Conservation (phyloP, 768 basidiomycete genomes). For the Cystofilobasidium capitatum region DNA sequence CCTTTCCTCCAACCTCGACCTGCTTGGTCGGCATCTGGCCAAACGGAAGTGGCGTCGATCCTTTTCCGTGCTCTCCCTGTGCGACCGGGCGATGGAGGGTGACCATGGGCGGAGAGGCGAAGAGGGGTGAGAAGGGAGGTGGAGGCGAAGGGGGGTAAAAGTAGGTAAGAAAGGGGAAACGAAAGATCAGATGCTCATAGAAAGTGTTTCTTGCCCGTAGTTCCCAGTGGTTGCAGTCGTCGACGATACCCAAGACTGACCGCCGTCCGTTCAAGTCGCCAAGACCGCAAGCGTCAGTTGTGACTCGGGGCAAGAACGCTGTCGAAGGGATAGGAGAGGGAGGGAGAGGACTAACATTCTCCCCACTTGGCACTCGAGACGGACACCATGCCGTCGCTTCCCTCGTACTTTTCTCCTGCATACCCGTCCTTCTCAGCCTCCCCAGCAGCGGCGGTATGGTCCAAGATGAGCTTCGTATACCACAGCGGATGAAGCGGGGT, state of each 20-base stretch:
- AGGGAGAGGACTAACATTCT: conserved; percentile 45
- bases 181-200: conserved; percentile 9
- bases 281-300: neutral
- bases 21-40: neutral
- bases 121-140: neutral
- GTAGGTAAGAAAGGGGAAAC: conserved; percentile 11
- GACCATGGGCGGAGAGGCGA: neutral
- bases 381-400: conserved; percentile 85
- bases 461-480: conserved; percentile 88
- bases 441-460: conserved; percentile 65
- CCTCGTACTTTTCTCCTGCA: conserved; percentile 42
- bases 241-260: conserved; percentile 68
- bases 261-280: neutral
- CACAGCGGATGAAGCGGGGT: conserved; percentile 70
- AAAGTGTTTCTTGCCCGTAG: conserved; percentile 49
- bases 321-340: neutral
- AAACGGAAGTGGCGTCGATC: neutral
- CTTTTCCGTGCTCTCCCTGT: conserved; percentile 25
- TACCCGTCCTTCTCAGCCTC: conserved; percentile 39
- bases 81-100: neutral
- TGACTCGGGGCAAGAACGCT: neutral
- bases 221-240: conserved; percentile 94
- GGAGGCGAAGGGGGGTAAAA: conserved; percentile 4
- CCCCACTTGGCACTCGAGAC: conserved; percentile 86
- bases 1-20: neutral